Conservation (phyloP, 2,329 filamentous ascomycete species). For the Didymella exigua region DNA sequence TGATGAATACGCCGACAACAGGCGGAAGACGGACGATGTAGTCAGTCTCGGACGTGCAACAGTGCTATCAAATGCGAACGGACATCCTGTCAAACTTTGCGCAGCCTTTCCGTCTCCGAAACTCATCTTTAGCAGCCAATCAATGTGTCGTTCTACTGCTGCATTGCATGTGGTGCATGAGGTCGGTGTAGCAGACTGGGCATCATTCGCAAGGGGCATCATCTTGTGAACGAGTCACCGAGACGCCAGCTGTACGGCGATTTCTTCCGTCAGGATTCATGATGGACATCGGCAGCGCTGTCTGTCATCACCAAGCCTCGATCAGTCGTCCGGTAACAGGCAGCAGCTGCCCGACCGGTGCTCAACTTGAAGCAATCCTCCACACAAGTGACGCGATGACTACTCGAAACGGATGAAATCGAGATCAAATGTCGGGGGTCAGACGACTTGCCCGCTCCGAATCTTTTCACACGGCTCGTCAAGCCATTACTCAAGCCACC, state of each 20-base stretch:
- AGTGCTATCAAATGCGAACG: background rate
- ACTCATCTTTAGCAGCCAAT: background rate
- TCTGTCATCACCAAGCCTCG: conserved; percentile 1
- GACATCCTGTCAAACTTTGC: background rate
- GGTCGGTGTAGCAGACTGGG: background rate
- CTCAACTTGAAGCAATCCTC: background rate
- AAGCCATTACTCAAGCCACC: conserved; percentile 12
- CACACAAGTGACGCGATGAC: conserved; percentile 3
- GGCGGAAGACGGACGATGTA: background rate
- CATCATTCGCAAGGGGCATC: background rate
- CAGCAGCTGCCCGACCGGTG: conserved; percentile 4
- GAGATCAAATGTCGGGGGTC: conserved; percentile 2
- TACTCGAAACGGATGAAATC: conserved; percentile 1
- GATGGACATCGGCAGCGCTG: background rate
- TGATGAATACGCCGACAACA: background rate
- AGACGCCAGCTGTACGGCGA: background rate
- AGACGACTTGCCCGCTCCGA: conserved; percentile 11
- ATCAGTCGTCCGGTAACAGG: conserved; percentile 1
- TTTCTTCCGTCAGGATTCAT: background rate
- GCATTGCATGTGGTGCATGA: background rate
- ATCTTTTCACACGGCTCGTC: conserved; percentile 1
- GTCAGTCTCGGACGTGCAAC: background rate
- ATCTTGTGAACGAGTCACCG: background rate
- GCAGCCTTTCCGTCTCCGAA: background rate
- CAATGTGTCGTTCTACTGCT: background rate